Conservation (phyloP, 2,329 filamentous ascomycete species). For the Calonectria pseudoreteaudii region DNA sequence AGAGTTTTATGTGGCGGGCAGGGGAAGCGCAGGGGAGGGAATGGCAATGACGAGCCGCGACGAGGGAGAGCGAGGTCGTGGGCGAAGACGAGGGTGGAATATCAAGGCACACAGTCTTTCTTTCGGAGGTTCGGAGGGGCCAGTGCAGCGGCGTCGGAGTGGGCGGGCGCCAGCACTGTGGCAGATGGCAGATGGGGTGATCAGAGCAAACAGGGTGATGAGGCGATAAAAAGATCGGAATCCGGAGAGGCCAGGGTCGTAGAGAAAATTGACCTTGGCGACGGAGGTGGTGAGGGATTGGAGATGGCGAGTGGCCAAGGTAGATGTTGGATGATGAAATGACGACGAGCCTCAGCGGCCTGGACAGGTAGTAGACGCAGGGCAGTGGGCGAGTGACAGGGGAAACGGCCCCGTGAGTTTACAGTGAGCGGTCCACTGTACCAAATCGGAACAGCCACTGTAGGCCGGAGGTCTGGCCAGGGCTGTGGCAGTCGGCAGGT, state of each 20-base stretch:
- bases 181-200: constrained; percentile 19
- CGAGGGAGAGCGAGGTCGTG: constrained; percentile 13
- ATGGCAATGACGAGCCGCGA: constrained; percentile 20
- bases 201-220: constrained; percentile 12
- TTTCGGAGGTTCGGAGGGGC: constrained; percentile 38
- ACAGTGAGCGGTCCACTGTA: constrained; percentile 21
- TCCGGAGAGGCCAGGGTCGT: neutral
- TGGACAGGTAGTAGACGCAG: constrained; percentile 11
- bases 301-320: constrained; percentile 31
- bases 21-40: constrained; percentile 14
- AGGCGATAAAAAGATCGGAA: constrained; percentile 1
- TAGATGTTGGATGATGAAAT: constrained; percentile 43
- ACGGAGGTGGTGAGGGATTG: constrained; percentile 16
- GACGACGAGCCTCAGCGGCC: constrained; percentile 16
- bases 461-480: neutral
- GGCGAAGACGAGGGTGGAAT: constrained; percentile 20
- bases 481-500: constrained; percentile 1
- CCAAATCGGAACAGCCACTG: constrained; percentile 10
- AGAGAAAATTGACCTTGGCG: neutral
- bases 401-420: constrained; percentile 12
- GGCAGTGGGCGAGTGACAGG: constrained; percentile 15
- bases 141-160: constrained; percentile 39
- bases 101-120: constrained; percentile 42
- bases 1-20: constrained; percentile 19
- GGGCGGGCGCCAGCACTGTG: constrained; percentile 16